These are phyloP conservation scores for Penicillium verhagenii DNA, from an alignment of 495 filamentous ascomycete species.

Conservation along the genomic window DNA sequence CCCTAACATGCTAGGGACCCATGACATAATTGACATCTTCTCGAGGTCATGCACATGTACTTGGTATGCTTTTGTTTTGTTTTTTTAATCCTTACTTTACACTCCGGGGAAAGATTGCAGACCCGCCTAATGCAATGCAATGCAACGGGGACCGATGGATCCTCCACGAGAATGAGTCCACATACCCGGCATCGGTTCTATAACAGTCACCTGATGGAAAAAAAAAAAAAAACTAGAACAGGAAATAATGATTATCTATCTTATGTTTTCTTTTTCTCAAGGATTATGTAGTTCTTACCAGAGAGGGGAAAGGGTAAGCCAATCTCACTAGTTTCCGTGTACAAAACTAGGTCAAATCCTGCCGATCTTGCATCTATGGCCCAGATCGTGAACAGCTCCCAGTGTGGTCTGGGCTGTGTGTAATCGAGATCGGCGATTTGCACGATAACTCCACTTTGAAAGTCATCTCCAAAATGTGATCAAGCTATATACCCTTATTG, in stretches of 20 bases:
- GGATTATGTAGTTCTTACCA: too few species aligned
- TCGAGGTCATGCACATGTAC: constrained; percentile 2
- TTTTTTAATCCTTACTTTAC: background rate
- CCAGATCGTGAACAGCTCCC: constrained; percentile 26
- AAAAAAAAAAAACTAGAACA: background rate
- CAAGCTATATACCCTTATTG: background rate
- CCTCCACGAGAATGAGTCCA: constrained; percentile 18
- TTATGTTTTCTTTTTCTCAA: too few species aligned
- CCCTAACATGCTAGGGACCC: constrained; percentile 8
- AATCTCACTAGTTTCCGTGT: too few species aligned
- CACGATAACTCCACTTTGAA: constrained; percentile 23
- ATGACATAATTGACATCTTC: constrained; percentile 1
- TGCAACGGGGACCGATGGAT: constrained; percentile 26
- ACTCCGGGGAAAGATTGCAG: constrained; percentile 25
- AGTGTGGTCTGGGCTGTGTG: constrained; percentile 11
- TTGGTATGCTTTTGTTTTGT: background rate
- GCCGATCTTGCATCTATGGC: constrained; percentile 29
- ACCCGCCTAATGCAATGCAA: constrained; percentile 30
- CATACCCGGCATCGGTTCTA: constrained; percentile 17
- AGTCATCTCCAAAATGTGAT: background rate
- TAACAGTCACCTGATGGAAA: constrained; percentile 24
- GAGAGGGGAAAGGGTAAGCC: too few species aligned
- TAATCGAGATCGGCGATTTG: constrained; percentile 26
- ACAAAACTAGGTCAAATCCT: constrained; percentile 4
- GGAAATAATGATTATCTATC: too few species aligned